These are phyloP conservation scores for Fusarium brachygibbosum DNA, from an alignment of 2,329 filamentous ascomycete species.

Conservation along the genomic window DNA sequence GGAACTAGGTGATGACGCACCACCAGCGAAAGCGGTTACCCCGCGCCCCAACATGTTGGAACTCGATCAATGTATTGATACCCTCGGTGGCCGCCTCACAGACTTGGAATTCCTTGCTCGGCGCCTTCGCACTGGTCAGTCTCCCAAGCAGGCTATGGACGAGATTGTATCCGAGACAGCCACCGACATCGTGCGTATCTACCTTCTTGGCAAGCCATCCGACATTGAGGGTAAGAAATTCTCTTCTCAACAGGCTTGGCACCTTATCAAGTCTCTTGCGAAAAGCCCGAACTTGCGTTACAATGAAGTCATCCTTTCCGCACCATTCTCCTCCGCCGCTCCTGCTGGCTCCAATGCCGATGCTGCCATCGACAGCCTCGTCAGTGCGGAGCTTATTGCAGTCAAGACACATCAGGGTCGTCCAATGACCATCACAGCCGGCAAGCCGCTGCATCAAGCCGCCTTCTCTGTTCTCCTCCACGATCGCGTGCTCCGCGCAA, in stretches of 20 bases:
- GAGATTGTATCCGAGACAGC: constrained; percentile 92
- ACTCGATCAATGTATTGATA: constrained; percentile 84
- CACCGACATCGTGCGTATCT: constrained; percentile 93
- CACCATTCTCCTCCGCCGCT: constrained; percentile 72
- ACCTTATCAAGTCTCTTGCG: constrained; percentile 83
- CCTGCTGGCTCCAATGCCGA: constrained; percentile 72
- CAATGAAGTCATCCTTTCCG: constrained; percentile 84
- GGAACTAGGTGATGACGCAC: constrained; percentile 45
- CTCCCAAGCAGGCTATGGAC: constrained; percentile 81
- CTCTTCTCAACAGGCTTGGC: constrained; percentile 91
- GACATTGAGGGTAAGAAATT: constrained; percentile 71
- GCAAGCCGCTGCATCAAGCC: constrained; percentile 87
- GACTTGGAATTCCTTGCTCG: constrained; percentile 96
- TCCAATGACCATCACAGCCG: constrained; percentile 81
- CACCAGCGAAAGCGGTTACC: constrained; percentile 41
- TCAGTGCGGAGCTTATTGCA: constrained; percentile 87
- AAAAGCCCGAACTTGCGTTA: constrained; percentile 79
- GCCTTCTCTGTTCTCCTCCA: constrained; percentile 80
- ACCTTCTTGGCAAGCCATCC: constrained; percentile 74
- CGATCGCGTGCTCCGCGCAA: constrained; percentile 79
- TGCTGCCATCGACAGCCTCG: constrained; percentile 80
- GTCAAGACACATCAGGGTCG: constrained; percentile 80
- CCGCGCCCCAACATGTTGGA: constrained; percentile 69
- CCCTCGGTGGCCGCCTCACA: constrained; percentile 90
- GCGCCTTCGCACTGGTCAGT: constrained; percentile 88